Conservation (phyloP, 176 grass and related monocot species). For the Dactylis glomerata region DNA sequence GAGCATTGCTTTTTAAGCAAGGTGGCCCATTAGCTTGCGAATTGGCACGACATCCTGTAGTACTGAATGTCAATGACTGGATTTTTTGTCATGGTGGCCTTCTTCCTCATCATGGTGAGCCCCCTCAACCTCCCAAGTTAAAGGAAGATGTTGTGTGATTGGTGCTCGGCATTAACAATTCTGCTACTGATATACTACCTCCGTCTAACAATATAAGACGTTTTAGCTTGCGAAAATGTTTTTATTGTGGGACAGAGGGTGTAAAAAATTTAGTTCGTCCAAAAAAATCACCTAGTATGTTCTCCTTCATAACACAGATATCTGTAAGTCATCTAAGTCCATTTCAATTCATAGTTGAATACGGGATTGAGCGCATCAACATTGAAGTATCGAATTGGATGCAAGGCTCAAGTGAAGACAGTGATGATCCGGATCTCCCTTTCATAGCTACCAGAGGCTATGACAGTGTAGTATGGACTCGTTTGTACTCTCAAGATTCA, state of each 20-base stretch:
- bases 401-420: conserved; percentile 49
- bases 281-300: not conserved
- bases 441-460: conserved; percentile 94
- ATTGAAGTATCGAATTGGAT: conserved; percentile 84
- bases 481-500: conserved; percentile 70
- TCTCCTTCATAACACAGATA: conserved; percentile 9
- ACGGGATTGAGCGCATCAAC: conserved; percentile 86
- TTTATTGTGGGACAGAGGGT: too few species aligned
- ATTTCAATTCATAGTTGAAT: conserved; percentile 51
- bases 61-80: conserved; percentile 85
- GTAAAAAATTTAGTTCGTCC: too few species aligned
- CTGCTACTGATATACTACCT: not conserved
- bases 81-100: conserved; percentile 97
- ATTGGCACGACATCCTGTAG: conserved; percentile 73
- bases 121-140: not conserved
- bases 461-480: conserved; percentile 89
- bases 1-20: conserved; percentile 75
- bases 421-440: conserved; percentile 42
- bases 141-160: not conserved
- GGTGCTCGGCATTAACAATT: not conserved
- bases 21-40: conserved; percentile 74
- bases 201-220: too few species aligned
- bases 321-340: not conserved
- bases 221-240: too few species aligned
- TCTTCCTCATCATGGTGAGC: conserved; percentile 91